Base-by-base conservation (phyloP, 2,329 filamentous ascomycete genomes). In the Colletotrichum sojae region DNA sequence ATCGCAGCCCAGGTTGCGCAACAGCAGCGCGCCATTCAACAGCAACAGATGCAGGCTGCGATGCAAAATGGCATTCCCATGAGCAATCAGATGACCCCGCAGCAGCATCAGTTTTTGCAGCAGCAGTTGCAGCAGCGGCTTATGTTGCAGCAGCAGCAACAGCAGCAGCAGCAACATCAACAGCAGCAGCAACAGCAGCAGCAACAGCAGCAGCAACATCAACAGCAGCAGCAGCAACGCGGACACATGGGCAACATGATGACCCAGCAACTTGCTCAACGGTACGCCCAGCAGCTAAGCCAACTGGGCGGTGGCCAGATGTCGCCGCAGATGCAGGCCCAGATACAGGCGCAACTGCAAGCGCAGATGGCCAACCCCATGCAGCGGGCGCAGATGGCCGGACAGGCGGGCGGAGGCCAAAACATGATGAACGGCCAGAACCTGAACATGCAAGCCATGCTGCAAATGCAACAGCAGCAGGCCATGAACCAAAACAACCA, bases 1-100 rank as follows among this genome's bases (percentile, higher is more conserved):
- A 77, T 82, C 74, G 81, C 83, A 16, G 79, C 78, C 3, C 85
- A 87, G 63, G 78, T 89, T 45, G 82, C 82, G 0, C 82, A 83
- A 5, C 85, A 89, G 67, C 83, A 83, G 64, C 81, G 85, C 27
- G 80, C 78, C 5, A 76, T 84, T 59, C 78, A 82, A 39, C 84
- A 85, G 61, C 78, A 84, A 62, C 81, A 83, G 64, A 25, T 77
- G 52, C 61, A 76, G 48, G 70, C 63, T 46, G 78, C 77, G 18
- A 77, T 81, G 75, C 81, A 83, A 60, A 82, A 76, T 61, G 80
- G 22, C 63, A 77, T 79, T 64, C 78, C 76, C 57, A 79, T 85
- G 73, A 77, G 81, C 68, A 74, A 75, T 15, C 78, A 81, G 57
- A 62, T 70, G 63, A 68, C 67, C 46, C 56, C 57, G 16, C 67